Evolutionary conservation across 305 asterid genomes (phyloP), one percentile per base, ranked within the genome.

Genomic region (Solanum chacoense): DNA sequence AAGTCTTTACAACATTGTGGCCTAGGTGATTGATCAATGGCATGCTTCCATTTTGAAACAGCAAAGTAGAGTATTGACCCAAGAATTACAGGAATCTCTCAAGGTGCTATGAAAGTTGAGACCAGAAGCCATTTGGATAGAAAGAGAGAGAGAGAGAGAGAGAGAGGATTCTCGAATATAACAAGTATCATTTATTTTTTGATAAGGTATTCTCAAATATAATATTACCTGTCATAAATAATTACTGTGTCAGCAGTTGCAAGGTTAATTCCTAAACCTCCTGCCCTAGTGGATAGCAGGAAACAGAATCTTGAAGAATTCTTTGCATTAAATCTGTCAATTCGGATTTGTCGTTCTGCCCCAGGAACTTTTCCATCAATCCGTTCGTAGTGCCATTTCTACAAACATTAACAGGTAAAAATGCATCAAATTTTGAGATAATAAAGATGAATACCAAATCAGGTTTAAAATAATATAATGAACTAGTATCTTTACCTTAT

Each of bases 191-290:
- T 71, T 28, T 69, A 24, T 10, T 69, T 12, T 69, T 20, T 75
- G 42, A 34, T 34, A 75, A 75, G 42, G 81, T 75, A 84, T 84
- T 84, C 87, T 84, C 11, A 6, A 55, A 84, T 84, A 84, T 72
- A 78, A 89, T 88, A 88, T 90, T 90, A 97, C 99, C 99, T 97
- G 92, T 98, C 99, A 90, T 98, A 98, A 92, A 98, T 94, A 86
- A 98, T 91, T 78, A 98, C 99, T 24, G 99, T 98, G 93, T 98
- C 99, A 67, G 99, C 99, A 85, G 99, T 98, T 10, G 99, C 99
- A 88, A 98, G 99, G 95, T 98, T 98, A 90, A 98, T 98, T 88
- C 99, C 99, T 85, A 98, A 89, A 67, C 99, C 99, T 88, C 99
- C 99, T 42, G 99, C 99, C 91, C 99, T 95, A 86, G 99, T 98